These are phyloP conservation scores for Allantophomopsis lycopodina DNA, from an alignment of 2,329 filamentous ascomycete genomes.

Conservation along the genomic window DNA sequence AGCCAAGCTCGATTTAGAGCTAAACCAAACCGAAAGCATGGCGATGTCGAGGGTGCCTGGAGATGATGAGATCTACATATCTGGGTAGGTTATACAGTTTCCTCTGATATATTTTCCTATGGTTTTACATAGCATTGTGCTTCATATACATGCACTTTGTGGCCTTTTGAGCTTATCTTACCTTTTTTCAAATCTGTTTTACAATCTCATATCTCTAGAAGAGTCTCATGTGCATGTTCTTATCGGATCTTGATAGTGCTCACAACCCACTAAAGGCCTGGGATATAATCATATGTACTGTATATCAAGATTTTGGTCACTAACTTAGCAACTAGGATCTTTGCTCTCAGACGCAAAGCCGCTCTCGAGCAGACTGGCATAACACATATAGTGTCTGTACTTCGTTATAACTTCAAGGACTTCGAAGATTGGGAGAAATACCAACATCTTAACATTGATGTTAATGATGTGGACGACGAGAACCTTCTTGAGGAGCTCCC, in stretches of 20 bases:
- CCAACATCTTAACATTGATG: conserved; percentile 64
- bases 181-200: no score
- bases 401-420: conserved; percentile 46
- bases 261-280: neutral
- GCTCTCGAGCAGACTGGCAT: conserved; percentile 61
- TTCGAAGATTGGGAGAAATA: conserved; percentile 44
- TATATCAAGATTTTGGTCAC: neutral
- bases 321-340: conserved; percentile 43
- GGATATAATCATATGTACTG: neutral
- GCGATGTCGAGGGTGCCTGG: conserved; percentile 55
- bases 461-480: conserved; percentile 84
- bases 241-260: neutral
- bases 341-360: conserved; percentile 60
- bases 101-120: conserved; percentile 2
- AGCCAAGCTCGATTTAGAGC: no score
- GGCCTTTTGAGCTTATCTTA: no score
- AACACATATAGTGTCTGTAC: conserved; percentile 80
- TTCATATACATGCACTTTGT: no score
- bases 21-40: conserved; percentile 23
- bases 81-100: conserved; percentile 43
- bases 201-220: no score
- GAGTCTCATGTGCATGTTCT: no score
- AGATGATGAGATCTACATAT: conserved; percentile 60
- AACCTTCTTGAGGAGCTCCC: conserved; percentile 76
- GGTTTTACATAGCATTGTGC: neutral